Base-by-base conservation (phyloP, 257 asterid species). In the Solanum neorickii region DNA sequence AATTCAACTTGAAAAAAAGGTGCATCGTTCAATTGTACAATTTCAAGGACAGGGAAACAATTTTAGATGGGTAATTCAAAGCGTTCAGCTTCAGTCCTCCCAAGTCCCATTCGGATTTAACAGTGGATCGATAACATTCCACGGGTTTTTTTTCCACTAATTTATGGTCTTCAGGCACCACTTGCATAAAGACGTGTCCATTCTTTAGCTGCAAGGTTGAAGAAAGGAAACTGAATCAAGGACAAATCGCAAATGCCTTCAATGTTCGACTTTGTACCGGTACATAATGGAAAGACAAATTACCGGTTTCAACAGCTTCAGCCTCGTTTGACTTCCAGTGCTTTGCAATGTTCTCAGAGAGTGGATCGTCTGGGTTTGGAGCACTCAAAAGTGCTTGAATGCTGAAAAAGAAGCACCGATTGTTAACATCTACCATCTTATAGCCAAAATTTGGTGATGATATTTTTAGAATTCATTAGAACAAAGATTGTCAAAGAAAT, bases 261-360 rank as follows among this genome's bases (percentile, higher is more conserved):
- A 18, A 9, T 75, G 10, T 49, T 46, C n/a, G 86, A 86, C 52
- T 18, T n/a, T 15, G 59, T 76, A 49, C 70, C 59, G 14, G 86
- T 27, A 16, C 68, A 23, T 33, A 3, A 52, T 27, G 62, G 70
- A 20, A 70, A 60, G 68, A 8, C 7, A 20, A 59, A 52, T 33
- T 88, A 94, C 97, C 97, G 21, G 97, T 94, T 88, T 92, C 97
- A 86, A 94, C 97, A 73, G 97, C 97, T 89, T 91, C 95, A 83
- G 72, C 90, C 88, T 93, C 97, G 4, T 93, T 92, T 21, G 94
- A 65, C 87, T 93, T 94, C 97, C 97, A 94, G 85, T 94, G 97
- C 86, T 93, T 94, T 6, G 97, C 95, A 35, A 93, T 92, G 91
- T 94, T 93, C 74, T 94, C 97, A 7, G 95, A 91, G 4, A 94